Conservation (phyloP, 1,139 yeast species). For the Ashbya aceris region DNA sequence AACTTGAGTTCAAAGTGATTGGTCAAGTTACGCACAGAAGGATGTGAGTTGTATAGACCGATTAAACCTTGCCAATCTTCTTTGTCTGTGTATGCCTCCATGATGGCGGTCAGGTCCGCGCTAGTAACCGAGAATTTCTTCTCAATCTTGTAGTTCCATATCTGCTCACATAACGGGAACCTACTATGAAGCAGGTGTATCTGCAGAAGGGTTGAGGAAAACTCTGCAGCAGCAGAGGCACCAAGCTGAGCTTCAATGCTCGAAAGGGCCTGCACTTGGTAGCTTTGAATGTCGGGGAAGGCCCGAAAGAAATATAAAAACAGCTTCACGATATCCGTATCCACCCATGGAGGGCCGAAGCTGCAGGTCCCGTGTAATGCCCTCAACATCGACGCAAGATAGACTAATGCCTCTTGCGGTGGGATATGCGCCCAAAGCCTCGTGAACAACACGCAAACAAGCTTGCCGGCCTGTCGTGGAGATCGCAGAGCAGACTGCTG, state of each 20-base stretch:
- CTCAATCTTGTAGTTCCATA: slow-evolving; percentile 22
- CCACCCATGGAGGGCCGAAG: neutral
- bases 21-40: slow-evolving; percentile 26
- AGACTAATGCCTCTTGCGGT: too few species aligned
- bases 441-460: too few species aligned
- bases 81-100: slow-evolving; percentile 18
- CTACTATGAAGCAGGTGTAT: slow-evolving; percentile 11
- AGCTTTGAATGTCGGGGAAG: neutral
- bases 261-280: neutral
- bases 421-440: too few species aligned
- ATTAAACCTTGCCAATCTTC: slow-evolving; percentile 14
- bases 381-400: too few species aligned
- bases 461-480: too few species aligned
- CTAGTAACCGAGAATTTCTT: slow-evolving; percentile 12
- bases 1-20: slow-evolving; percentile 38
- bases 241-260: slow-evolving; percentile 11
- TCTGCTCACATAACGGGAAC: slow-evolving; percentile 11
- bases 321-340: neutral
- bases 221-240: slow-evolving; percentile 18
- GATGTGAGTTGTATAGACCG: slow-evolving; percentile 14
- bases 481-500: slow-evolving; percentile 16
- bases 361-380: too few species aligned
- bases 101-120: slow-evolving; percentile 22
- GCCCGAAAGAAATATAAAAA: neutral
- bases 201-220: slow-evolving; percentile 20